These are phyloP conservation scores for Hypoxylon subgilvum DNA, from an alignment of 495 filamentous ascomycete genomes.

Conservation along the genomic window DNA sequence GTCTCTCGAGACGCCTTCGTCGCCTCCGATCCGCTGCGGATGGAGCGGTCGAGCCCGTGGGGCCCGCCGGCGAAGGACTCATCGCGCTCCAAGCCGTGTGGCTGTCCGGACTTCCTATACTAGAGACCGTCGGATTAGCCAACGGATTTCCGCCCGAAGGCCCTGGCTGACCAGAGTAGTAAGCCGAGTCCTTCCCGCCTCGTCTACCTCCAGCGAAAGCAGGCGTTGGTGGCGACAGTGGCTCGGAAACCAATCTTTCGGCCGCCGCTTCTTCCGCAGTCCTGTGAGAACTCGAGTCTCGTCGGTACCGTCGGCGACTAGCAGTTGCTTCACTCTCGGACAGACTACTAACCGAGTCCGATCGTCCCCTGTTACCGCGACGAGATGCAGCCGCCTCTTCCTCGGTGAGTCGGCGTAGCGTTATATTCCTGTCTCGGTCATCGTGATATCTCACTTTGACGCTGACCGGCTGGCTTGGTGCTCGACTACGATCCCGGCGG, in stretches of 20 bases:
- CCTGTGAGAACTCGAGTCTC: conserved; percentile 49
- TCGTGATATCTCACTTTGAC: conserved; percentile 82
- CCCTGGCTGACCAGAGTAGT: conserved; percentile 57
- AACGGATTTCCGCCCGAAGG: conserved; percentile 44
- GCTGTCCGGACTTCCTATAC: conserved; percentile 48
- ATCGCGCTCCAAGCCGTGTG: conserved; percentile 49
- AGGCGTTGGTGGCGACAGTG: conserved; percentile 55
- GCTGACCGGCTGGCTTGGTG: conserved; percentile 68
- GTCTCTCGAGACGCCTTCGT: conserved; percentile 56
- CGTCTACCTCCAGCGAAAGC: conserved; percentile 50
- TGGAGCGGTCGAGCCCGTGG: conserved; percentile 31
- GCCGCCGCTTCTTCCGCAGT: conserved; percentile 49
- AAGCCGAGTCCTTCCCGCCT: conserved; percentile 59
- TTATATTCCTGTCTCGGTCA: conserved; percentile 76
- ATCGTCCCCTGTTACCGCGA: conserved; percentile 44
- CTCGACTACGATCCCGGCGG: conserved; percentile 43
- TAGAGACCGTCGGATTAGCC: conserved; percentile 49
- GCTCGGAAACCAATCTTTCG: conserved; percentile 45
- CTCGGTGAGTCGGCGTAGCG: conserved; percentile 78
- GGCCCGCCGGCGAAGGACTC: conserved; percentile 39
- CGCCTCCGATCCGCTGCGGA: conserved; percentile 51
- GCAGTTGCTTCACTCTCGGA: conserved; percentile 52
- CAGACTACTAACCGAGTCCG: conserved; percentile 55
- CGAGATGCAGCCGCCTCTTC: conserved; percentile 67
- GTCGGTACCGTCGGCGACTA: conserved; percentile 49